phyloP scores from a whole-genome alignment of 352 stramenopile genomes.

The Phytophthora brassicae region DNA sequence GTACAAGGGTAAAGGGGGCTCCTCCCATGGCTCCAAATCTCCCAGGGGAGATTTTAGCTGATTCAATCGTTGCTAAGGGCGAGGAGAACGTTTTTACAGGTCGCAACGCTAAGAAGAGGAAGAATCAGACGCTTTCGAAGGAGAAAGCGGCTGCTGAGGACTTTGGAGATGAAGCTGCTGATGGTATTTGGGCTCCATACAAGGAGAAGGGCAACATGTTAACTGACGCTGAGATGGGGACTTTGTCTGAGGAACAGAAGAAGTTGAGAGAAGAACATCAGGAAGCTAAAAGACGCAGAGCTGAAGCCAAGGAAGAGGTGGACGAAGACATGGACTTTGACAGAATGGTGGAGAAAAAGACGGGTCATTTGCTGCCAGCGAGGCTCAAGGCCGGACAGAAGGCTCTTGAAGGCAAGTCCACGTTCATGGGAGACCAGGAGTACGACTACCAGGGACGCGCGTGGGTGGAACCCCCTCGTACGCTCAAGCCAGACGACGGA shows the following conservation, averaged over 20 bases:
- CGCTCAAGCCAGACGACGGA: constrained; percentile 70
- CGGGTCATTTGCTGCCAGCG: constrained; percentile 65
- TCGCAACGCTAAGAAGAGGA: constrained; percentile 44
- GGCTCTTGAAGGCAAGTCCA: constrained; percentile 60
- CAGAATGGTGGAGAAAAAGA: constrained; percentile 89
- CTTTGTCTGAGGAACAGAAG: constrained; percentile 56
- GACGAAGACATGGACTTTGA: constrained; percentile 88
- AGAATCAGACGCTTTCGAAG: constrained; percentile 37
- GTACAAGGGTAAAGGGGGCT: constrained; percentile 28
- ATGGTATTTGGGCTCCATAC: constrained; percentile 71
- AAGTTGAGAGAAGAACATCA: constrained; percentile 51
- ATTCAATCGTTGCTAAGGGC: constrained; percentile 25
- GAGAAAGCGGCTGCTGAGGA: constrained; percentile 40
- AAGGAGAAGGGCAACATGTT: constrained; percentile 44
- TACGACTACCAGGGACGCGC: constrained; percentile 96
- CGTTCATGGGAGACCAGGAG: constrained; percentile 91
- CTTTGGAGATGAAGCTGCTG: constrained; percentile 41
- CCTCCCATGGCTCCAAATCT: constrained; percentile 29
- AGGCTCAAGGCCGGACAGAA: constrained; percentile 65
- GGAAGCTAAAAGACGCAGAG: constrained; percentile 56
- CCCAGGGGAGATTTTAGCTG: constrained; percentile 18
- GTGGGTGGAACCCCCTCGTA: constrained; percentile 92
- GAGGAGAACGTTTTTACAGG: constrained; percentile 45
- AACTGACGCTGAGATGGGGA: constrained; percentile 56
- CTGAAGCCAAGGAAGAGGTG: constrained; percentile 56